Base-by-base conservation (phyloP, 768 basidiomycete genomes). In the Phaffia tasmanica region DNA sequence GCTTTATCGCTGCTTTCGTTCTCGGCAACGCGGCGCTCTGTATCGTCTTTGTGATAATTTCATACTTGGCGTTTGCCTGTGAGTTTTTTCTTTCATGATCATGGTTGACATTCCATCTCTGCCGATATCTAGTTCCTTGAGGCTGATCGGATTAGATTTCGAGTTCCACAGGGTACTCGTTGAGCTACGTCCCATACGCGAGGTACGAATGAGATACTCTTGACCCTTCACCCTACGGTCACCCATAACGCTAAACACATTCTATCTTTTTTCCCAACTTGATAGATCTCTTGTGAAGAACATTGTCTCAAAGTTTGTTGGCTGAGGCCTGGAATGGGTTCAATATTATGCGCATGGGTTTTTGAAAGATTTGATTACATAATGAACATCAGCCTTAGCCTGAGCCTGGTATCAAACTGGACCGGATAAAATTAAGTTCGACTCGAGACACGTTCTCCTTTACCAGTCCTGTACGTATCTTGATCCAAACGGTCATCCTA, bases 1-100 rank as follows among this genome's bases (percentile, higher is more conserved):
- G 91, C 60, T 90, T 94, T 66, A 81, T 95, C 30, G 85, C 83
- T 29, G 92, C 91, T 0, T 93, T 93, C 75, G 88, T 86, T 21
- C 63, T 67, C 53, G 64, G 64, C 32, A 71, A 71, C 47, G 70
- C 69, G 1, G 55, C 70, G 1, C 63, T 71, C 15, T 76, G 76
- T 65, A 75, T 77, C 57, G 69, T 77, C 66, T 89, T 95, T 75
- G 92, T 95, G 67, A 81, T 94, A 77, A 79, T 95, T 76, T 85
- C 93, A 76, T 94, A 88, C 76, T 80, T 94, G 65, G 92, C 91
- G 7, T 94, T 87, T 77, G 84, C 86, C 25, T 95, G 35, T 42
- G 91, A 90, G 18, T 49, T 63, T 53, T 62, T 6, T 6, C 3
- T 19, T 55, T 18, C 63, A 48, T 21, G 23, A 11, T 27, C 23